phyloP scores from a whole-genome alignment of 495 filamentous ascomycete species.

The Lasiosphaeriaceae sp. region DNA sequence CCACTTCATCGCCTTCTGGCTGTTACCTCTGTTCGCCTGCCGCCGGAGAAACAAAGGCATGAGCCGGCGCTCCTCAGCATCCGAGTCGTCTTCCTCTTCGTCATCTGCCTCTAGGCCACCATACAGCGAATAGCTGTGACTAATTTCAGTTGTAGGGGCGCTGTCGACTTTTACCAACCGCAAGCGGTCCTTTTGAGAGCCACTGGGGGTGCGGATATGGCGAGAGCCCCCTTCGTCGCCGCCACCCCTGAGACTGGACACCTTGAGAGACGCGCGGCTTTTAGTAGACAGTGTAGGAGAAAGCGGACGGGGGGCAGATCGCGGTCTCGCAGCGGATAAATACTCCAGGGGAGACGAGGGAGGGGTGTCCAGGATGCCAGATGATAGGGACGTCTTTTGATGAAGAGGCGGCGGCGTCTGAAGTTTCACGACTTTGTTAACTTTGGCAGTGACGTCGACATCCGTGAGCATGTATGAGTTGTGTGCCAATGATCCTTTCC shows the following conservation, averaged over 20 bases:
- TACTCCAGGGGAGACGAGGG: conserved; percentile 13
- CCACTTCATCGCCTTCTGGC: conserved; percentile 22
- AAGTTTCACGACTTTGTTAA: background rate
- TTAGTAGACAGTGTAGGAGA: background rate
- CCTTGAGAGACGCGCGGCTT: background rate
- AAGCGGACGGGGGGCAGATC: background rate
- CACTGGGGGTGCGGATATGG: background rate
- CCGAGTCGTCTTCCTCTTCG: background rate
- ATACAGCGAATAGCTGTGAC: background rate
- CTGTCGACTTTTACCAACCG: background rate
- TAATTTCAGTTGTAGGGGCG: background rate
- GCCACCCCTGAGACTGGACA: background rate
- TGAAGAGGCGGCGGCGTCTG: background rate
- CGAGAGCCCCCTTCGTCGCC: background rate
- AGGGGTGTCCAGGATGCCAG: conserved; percentile 12
- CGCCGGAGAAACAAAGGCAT: conserved; percentile 20
- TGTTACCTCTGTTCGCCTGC: conserved; percentile 6
- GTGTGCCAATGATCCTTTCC: background rate
- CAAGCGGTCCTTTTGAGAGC: background rate
- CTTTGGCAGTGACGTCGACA: background rate
- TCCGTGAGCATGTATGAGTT: background rate
- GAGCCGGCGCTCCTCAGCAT: conserved; percentile 15
- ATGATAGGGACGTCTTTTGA: background rate
- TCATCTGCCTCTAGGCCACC: background rate
- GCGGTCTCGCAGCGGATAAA: background rate